Conservation (phyloP, 2,329 filamentous ascomycete species). For the Trichoderma sp. region DNA sequence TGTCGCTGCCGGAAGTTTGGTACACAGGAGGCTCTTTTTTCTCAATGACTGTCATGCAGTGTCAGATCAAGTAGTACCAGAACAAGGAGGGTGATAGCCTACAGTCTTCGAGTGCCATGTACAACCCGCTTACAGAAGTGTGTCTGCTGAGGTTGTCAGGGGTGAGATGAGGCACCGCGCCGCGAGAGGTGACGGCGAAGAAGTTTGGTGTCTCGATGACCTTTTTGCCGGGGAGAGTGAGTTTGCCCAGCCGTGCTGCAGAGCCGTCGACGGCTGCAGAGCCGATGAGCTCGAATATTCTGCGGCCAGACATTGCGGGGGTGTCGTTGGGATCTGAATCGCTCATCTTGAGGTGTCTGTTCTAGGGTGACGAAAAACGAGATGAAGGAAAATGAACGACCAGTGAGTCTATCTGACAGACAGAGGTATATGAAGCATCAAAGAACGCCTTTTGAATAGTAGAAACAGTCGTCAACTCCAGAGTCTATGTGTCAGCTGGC, state of each 20-base stretch:
- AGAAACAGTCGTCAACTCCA: background rate
- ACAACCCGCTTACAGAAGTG: constrained; percentile 68
- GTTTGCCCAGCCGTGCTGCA: constrained; percentile 66
- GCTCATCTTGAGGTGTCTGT: constrained; percentile 38
- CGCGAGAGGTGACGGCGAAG: constrained; percentile 78
- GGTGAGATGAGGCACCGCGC: constrained; percentile 82
- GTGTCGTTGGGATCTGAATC: constrained; percentile 32
- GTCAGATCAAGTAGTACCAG: background rate
- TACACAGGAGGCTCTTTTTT: constrained; percentile 55
- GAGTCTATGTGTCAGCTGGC: background rate
- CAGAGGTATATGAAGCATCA: background rate
- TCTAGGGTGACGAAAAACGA: constrained; percentile 14
- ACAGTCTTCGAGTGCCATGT: constrained; percentile 93
- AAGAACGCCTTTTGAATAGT: background rate
- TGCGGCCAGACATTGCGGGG: constrained; percentile 34
- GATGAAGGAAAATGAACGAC: background rate
- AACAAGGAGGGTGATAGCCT: constrained; percentile 43
- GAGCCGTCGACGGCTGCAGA: constrained; percentile 44
- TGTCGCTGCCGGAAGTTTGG: constrained; percentile 41
- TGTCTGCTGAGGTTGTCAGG: constrained; percentile 76
- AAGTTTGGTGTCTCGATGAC: constrained; percentile 82
- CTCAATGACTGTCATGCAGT: constrained; percentile 54
- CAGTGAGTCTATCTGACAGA: background rate
- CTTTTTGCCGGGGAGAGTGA: constrained; percentile 64
- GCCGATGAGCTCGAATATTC: constrained; percentile 52